Base-by-base conservation (phyloP, 495 filamentous ascomycete species). In the Talaromyces trachyspermus region DNA sequence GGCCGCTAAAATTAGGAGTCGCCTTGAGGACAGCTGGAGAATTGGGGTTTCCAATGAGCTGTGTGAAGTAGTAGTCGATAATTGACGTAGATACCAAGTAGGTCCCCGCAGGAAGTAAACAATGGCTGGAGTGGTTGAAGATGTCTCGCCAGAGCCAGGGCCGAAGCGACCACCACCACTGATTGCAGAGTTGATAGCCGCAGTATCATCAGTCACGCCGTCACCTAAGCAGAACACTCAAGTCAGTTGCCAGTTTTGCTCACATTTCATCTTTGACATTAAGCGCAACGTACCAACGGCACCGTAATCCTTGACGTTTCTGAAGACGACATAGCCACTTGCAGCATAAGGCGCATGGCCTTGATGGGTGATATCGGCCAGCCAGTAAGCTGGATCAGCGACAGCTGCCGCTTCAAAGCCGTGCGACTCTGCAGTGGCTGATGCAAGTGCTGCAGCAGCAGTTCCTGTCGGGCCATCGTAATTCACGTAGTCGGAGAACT, bases 1-100 rank as follows among this genome's bases (percentile, higher is more conserved):
- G 69, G 22, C 80, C 82, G 5, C 61, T 61, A 56, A 89, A 91
- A 44, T 67, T 68, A 26, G 79, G 19, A 22, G 77, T 76, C 6
- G 83, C 86, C 54, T 85, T 81, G 29, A 89, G 60, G 1, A 78
- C 73, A 5, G 85, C 83, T 18, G 76, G 61, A 48, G 74, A 62
- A 52, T 78, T 78, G 6, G 84, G 74, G 49, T 88, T 80, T 23
- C 83, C 83, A 45, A 84, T 72, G n/a, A 88, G 55, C 56, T 84
- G 74, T 5, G 84, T 86, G 37, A 79, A 77, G 61, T 84, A 85
- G 46, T 65, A 75, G 49, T 73, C 66, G 27, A 75, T 60, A 43
- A 85, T 80, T 0, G 79, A 72, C 9, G 67, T 46, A 11, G 68
- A 76, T 45, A 85, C 68, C n/a, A 70, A 49, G 54, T 85, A 85